phyloP scores from a whole-genome alignment of 352 stramenopile species.

The Peronospora belbahrii region DNA sequence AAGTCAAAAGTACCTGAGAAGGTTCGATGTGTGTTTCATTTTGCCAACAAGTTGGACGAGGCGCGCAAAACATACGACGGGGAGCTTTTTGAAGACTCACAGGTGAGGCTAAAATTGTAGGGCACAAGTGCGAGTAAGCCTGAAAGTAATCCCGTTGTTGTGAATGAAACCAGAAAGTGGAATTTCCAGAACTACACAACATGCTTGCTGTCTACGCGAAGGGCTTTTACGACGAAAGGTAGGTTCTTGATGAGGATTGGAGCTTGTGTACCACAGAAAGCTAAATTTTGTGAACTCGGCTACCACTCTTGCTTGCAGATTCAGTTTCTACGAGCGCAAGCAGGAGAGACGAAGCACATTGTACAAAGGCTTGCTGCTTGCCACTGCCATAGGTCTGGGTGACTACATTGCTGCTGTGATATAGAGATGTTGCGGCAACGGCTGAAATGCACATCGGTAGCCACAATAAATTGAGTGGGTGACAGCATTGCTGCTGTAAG shows the following conservation, averaged over 20 bases:
- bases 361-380: constrained; percentile 46
- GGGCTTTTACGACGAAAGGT: constrained; percentile 62
- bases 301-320: constrained; percentile 23
- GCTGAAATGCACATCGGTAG: neutral
- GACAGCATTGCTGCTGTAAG: constrained; percentile 48
- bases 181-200: constrained; percentile 55
- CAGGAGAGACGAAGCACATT: constrained; percentile 47
- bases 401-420: constrained; percentile 49
- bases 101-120: constrained; percentile 19
- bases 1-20: constrained; percentile 71
- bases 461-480: constrained; percentile 15
- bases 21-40: constrained; percentile 66
- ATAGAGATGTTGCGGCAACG: constrained; percentile 9
- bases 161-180: constrained; percentile 28
- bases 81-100: constrained; percentile 54
- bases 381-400: constrained; percentile 35
- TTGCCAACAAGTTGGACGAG: constrained; percentile 53
- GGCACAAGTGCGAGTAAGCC: neutral
- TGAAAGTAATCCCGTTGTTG: neutral
- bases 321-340: constrained; percentile 46
- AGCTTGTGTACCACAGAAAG: neutral
- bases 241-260: neutral
- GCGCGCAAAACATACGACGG: constrained; percentile 45
- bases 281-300: neutral
- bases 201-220: constrained; percentile 60